Percentiles rank a stretch among this genome's conserved stretches.
Conservation (phyloP, 345 rosid species). For the Eucalyptus pauciflora region DNA sequence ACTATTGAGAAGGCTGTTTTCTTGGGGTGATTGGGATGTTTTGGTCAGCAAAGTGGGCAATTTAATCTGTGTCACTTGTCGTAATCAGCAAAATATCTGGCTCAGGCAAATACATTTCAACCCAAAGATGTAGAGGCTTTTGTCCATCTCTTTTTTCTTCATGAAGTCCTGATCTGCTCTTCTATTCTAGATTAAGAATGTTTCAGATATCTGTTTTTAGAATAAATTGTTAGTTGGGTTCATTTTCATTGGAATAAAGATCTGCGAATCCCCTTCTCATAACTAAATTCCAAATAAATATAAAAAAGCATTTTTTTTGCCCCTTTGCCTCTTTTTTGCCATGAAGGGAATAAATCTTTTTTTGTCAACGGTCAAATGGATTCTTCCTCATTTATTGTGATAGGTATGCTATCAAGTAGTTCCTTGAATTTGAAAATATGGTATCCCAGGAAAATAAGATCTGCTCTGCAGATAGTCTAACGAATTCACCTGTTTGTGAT, state of each 20-base stretch:
- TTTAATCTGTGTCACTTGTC: not conserved
- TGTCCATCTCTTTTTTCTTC: not conserved
- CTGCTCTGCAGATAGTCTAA: not conserved
- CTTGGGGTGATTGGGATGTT: not conserved
- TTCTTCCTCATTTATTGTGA: not conserved
- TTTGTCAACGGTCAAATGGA: not conserved
- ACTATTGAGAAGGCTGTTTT: not conserved
- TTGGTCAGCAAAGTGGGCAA: not conserved
- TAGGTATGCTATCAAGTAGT: not conserved
- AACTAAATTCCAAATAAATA: not conserved
- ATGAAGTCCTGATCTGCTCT: not conserved
- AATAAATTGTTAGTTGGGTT: not conserved
- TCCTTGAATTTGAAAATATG: not conserved
- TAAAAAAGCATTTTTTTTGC: not conserved
- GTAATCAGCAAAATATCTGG: not conserved
- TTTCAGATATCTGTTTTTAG: not conserved
- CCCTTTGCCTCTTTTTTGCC: not conserved
- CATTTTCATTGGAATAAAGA: not conserved
- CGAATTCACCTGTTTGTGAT: not conserved
- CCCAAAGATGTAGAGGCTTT: not conserved
- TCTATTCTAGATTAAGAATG: not conserved
- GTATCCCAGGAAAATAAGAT: not conserved
- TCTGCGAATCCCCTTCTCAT: not conserved
- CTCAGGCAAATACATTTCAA: not conserved
- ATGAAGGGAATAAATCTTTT: not conserved